Evolutionary conservation across 1,139 yeast species (phyloP), one percentile per base, ranked within the genome.

Genomic region (Debaryomyces singareniensis): DNA sequence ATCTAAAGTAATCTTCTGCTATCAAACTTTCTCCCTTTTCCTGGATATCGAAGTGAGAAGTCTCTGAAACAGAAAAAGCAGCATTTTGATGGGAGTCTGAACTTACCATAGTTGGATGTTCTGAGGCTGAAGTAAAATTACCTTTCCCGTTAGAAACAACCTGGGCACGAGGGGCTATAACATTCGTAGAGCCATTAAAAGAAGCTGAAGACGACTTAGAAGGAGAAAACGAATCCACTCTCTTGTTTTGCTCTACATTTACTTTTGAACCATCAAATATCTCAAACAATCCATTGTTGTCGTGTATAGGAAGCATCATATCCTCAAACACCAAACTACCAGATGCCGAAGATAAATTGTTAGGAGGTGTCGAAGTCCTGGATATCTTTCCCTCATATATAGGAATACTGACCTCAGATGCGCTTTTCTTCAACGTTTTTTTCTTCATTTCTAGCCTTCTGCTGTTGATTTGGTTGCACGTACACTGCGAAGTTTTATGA

Each of bases 401-500:
- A 20, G 23, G 27, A 14, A 29, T 24, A 16, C 27, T 29, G 20
- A 29, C 20, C 1, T 29, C 31, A 4, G 31, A 29, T 13, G 13
- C 18, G 14, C 55, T 45, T 33, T 45, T 52, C 15, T 25, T 24
- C 15, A 24, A 11, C 21, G 9, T 7, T 43, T 54, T 53, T 43
- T 58, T 59, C 5, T 51, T 47, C 35, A 47, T 49, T 27, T 58
- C 64, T 4, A 27, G 34, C 28, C 42, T 39, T 30, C 37, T 45
- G 26, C 36, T 30, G n/a, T 39, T 27, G 23, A 18, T 7, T n/a
- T 18, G 21, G 9, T 7, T 65, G 48, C 89, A 81, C 3, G 80
- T 69, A 47, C 89, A 81, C 34, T 67, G 68, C 25, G 73, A 65
- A 31, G 66, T 68, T 28, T 65, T 64, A 46, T 69, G 71, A 44